Evolutionary conservation across 2,329 filamentous ascomycete genomes (phyloP).

Genomic region (Fusarium transvaalense): DNA sequence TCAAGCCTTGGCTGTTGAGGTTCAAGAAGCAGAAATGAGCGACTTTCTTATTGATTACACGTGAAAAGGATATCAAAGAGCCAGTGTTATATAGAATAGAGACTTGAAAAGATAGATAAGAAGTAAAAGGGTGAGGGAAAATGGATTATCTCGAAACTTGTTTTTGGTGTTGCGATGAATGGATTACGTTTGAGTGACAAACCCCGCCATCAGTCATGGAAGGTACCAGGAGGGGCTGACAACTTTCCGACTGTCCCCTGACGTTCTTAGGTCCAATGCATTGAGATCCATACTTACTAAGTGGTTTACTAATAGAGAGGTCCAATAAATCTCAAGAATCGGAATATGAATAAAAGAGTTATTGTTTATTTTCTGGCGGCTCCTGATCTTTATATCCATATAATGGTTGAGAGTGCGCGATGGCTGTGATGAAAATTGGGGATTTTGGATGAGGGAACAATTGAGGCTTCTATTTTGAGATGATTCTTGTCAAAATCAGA

Average conservation of each 20-base stretch:
- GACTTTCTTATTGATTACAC: neutral
- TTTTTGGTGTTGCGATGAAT: constrained; percentile 35
- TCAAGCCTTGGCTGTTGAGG: neutral
- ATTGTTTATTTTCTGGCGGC: neutral
- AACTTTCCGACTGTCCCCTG: neutral
- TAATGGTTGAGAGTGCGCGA: neutral
- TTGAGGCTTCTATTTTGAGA: neutral
- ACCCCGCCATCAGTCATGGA: constrained; percentile 27
- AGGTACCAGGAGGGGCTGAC: constrained; percentile 14
- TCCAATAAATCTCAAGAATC: neutral
- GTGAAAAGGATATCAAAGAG: neutral
- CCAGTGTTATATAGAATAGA: neutral
- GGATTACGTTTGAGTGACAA: constrained; percentile 39
- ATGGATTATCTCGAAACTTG: constrained; percentile 22
- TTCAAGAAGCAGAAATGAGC: neutral
- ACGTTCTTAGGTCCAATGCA: constrained; percentile 3
- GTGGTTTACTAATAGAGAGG: neutral
- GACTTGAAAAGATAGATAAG: neutral
- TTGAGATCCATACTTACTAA: neutral
- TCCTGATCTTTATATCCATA: neutral
- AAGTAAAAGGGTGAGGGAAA: neutral
- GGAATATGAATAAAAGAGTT: neutral
- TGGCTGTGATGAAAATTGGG: neutral
- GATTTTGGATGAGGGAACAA: neutral
- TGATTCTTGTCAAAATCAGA: neutral